phyloP scores from a whole-genome alignment of 805 yeast genomes.

The Schwanniomyces yamadae region DNA sequence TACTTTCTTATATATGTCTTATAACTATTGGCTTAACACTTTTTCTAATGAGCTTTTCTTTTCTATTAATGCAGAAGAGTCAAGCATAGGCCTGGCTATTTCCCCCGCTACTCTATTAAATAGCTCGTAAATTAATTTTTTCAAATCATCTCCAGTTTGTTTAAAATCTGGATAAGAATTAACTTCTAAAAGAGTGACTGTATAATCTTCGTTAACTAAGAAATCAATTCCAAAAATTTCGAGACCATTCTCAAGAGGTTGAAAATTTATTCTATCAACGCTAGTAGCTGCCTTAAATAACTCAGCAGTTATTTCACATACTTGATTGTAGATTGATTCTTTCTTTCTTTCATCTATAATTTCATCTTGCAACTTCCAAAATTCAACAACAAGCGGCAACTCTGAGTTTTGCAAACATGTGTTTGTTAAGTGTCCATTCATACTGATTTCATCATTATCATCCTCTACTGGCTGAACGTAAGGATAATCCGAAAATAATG shows the following conservation, averaged over 20 bases:
- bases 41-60: conserved; percentile 24
- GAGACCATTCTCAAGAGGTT: conserved; percentile 74
- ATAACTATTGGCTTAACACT: conserved; percentile 37
- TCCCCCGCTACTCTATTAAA: conserved; percentile 55
- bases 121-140: conserved; percentile 60
- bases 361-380: conserved; percentile 54
- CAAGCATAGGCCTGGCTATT: conserved; percentile 51
- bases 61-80: conserved; percentile 9
- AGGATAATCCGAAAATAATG: conserved; percentile 67
- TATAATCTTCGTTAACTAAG: conserved; percentile 55
- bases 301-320: conserved; percentile 64
- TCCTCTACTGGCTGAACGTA: conserved; percentile 38
- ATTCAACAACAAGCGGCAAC: conserved; percentile 58
- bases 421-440: conserved; percentile 85
- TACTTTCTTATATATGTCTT: no score
- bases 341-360: conserved; percentile 27
- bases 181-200: conserved; percentile 72
- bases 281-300: conserved; percentile 76
- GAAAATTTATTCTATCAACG: conserved; percentile 82
- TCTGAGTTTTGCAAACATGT: conserved; percentile 78
- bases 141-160: conserved; percentile 84
- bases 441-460: conserved; percentile 30
- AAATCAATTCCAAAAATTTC: conserved; percentile 92
- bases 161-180: conserved; percentile 96
- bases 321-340: conserved; percentile 47